These are phyloP conservation scores for Spencermartinsiella europaea DNA, from an alignment of 805 yeast genomes.

Conservation along the genomic window DNA sequence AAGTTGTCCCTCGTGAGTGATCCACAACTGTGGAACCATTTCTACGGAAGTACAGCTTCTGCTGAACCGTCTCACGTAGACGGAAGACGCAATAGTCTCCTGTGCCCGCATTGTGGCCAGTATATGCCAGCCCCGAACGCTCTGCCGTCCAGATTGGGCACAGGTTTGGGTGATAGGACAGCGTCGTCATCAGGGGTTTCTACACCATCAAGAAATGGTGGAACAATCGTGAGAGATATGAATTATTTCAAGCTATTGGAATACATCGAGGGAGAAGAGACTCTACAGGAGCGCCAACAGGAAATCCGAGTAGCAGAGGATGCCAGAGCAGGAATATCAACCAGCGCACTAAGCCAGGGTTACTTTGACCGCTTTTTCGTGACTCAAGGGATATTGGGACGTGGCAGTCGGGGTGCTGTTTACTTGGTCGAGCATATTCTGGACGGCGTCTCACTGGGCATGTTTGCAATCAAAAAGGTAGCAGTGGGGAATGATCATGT, in stretches of 20 bases:
- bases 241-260: constrained; percentile 20
- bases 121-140: background rate
- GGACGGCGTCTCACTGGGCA: constrained; percentile 65
- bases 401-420: constrained; percentile 83
- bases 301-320: background rate
- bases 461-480: constrained; percentile 79
- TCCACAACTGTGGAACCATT: constrained; percentile 1
- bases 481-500: constrained; percentile 72
- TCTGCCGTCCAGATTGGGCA: background rate
- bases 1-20: constrained; percentile 17
- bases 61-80: background rate
- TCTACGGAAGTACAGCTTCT: background rate
- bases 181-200: background rate
- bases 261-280: background rate
- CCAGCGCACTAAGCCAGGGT: constrained; percentile 65
- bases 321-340: constrained; percentile 19
- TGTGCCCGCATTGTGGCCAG: constrained; percentile 19
- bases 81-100: background rate
- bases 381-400: constrained; percentile 57
- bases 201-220: background rate
- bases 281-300: background rate
- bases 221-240: constrained; percentile 7
- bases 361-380: constrained; percentile 66
- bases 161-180: background rate
- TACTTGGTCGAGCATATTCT: constrained; percentile 78